These are phyloP conservation scores for Neoscytalidium dimidiatum DNA, from an alignment of 2,329 filamentous ascomycete genomes.

Conservation along the genomic window DNA sequence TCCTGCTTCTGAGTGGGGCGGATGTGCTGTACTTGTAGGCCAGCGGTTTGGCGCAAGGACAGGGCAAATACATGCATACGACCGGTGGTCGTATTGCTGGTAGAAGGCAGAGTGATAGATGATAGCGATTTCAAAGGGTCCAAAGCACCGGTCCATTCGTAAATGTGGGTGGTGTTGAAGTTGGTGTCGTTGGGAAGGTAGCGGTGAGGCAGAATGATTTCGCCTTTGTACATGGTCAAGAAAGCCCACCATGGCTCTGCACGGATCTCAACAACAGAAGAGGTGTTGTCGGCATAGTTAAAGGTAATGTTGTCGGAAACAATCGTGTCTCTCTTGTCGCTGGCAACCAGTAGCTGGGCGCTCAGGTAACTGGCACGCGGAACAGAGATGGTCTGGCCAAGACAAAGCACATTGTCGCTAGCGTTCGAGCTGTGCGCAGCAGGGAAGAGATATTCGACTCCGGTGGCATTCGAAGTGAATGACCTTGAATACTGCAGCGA, in stretches of 20 bases:
- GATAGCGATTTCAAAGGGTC: slow-evolving; percentile 40
- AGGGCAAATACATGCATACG: slow-evolving; percentile 45
- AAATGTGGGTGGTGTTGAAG: slow-evolving; percentile 49
- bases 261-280: slow-evolving; percentile 45
- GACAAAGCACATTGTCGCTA: slow-evolving; percentile 48
- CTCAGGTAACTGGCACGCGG: slow-evolving; percentile 42
- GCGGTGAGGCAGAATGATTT: slow-evolving; percentile 38
- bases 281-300: slow-evolving; percentile 45
- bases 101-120: slow-evolving; percentile 45
- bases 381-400: slow-evolving; percentile 42
- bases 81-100: slow-evolving; percentile 37
- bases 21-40: slow-evolving; percentile 38
- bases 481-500: slow-evolving; percentile 30
- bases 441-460: slow-evolving; percentile 47
- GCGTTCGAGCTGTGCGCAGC: slow-evolving; percentile 33
- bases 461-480: slow-evolving; percentile 45
- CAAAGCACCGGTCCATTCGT: slow-evolving; percentile 46
- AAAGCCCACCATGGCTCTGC: slow-evolving; percentile 48
- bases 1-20: slow-evolving; percentile 46
- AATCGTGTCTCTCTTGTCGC: slow-evolving; percentile 43
- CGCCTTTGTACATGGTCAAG: slow-evolving; percentile 49
- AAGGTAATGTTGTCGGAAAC: slow-evolving; percentile 47
- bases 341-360: slow-evolving; percentile 46
- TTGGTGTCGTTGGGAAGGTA: slow-evolving; percentile 45
- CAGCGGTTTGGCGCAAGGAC: slow-evolving; percentile 34